Base-by-base conservation (phyloP, 495 filamentous ascomycete genomes). In the Paragyromitra xinjiangensis region DNA sequence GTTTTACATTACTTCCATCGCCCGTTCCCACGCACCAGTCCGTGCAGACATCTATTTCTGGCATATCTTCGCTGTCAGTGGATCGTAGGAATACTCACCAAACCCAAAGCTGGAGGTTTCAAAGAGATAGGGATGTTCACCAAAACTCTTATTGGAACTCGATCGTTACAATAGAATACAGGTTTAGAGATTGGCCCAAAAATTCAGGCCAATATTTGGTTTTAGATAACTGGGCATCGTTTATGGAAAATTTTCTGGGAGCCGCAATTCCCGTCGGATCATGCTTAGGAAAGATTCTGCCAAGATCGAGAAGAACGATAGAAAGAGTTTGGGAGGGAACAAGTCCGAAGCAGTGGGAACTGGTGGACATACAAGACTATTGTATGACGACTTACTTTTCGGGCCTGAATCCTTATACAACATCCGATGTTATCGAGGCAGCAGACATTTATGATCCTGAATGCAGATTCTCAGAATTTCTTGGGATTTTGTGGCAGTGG, bases 401-500 rank as follows among this genome's bases (percentile, higher is more conserved):
- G 14, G 24, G 16, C 26, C 67, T 34, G 16, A 79, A 50, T 56
- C 50, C 14, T 34, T 77, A 62, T 48, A 11, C 22, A 4, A 22
- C 16, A 8, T 12, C n/a, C 22, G 58, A 71, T 63, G 26, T 71
- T 63, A 19, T 63, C 12, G 29, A 53, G 12, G 69, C 69, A 26
- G 55, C 63, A 68, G 77, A 81, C 16, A 48, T 73, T 8, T 64
- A 42, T 65, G 42, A 9, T 1, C 24, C 75, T 11, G 40, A 67
- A 58, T 12, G 42, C 12, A 51, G 61, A 2, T 61, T 75, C 62
- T 40, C 64, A 14, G 50, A 59, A 14, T 66, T 75, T 48, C 71
- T 83, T 29, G 12, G 44, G 8, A 53, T 50, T 37, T 39, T 76
- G 6, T 81, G 80, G 78, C 19, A 42, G 11, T 83, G 82, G 81